Evolutionary conservation across 2,329 filamentous ascomycete species (phyloP).

Genomic region (Aspergillus costaricaensis): DNA sequence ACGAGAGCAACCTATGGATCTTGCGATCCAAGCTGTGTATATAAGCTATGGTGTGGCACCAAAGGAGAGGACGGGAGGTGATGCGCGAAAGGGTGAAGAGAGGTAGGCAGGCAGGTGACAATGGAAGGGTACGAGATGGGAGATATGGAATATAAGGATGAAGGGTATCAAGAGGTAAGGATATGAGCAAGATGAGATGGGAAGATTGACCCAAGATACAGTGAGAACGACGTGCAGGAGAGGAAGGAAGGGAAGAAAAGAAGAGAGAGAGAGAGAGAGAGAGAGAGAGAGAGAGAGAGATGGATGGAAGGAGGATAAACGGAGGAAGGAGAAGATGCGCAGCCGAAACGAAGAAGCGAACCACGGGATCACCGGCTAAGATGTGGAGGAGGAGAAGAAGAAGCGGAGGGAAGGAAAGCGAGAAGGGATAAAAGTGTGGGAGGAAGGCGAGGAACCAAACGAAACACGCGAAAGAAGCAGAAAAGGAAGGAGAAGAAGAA

Average conservation of each 20-base stretch:
- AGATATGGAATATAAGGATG: constrained; percentile 5
- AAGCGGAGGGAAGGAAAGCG: constrained; percentile 16
- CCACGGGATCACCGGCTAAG: constrained; percentile 4
- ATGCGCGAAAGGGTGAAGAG: neutral
- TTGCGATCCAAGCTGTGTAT: constrained; percentile 20
- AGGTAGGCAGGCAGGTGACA: neutral
- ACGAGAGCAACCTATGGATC: constrained; percentile 40
- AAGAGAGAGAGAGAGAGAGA: constrained; percentile 17
- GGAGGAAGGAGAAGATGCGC: neutral
- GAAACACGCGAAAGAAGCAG: constrained; percentile 9
- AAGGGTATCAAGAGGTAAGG: constrained; percentile 13
- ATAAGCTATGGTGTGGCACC: neutral
- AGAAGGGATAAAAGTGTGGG: constrained; percentile 13
- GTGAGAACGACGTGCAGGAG: constrained; percentile 19
- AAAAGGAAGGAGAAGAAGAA: constrained; percentile 12
- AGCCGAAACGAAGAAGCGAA: constrained; percentile 3
- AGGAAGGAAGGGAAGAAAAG: constrained; percentile 20
- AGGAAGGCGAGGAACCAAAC: constrained; percentile 10
- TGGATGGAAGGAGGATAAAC: constrained; percentile 8
- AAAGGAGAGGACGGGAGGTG: neutral
- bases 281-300: constrained; percentile 17
- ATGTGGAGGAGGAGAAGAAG: constrained; percentile 13
- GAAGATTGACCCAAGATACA: constrained; percentile 8
- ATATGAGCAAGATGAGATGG: constrained; percentile 9
- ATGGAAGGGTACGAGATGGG: constrained; percentile 10